These are phyloP conservation scores for Mycena vitilis DNA, from an alignment of 768 basidiomycete species.

Conservation along the genomic window DNA sequence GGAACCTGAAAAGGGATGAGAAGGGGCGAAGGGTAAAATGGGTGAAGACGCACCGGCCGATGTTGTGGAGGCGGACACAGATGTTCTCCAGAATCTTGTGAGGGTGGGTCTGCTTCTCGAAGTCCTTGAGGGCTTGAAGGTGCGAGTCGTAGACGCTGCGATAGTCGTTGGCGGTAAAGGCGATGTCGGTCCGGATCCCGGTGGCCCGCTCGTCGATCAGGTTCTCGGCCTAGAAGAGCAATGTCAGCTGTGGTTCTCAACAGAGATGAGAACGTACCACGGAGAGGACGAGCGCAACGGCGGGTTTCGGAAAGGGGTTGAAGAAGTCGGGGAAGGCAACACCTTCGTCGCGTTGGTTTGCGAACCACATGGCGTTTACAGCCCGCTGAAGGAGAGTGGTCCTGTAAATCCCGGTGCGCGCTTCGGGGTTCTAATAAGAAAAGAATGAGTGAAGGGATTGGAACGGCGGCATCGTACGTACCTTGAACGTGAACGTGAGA, in stretches of 20 bases:
- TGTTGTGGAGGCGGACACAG: conserved; percentile 4
- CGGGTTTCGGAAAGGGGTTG: conserved; percentile 32
- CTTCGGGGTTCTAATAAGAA: not conserved
- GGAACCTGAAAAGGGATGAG: conserved; percentile 4
- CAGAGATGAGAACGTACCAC: conserved; percentile 31
- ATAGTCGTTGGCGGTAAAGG: conserved; percentile 12
- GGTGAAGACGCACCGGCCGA: conserved; percentile 12
- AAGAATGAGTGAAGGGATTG: not conserved
- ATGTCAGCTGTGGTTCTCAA: no score
- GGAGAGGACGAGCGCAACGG: conserved; percentile 4
- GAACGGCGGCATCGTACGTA: not conserved
- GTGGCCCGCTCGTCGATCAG: not conserved
- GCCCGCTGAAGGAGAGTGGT: conserved; percentile 29
- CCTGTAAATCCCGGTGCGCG: conserved; percentile 20
- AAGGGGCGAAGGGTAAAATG: not conserved
- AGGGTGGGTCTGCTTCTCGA: not conserved
- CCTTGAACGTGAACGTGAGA: conserved; percentile 32
- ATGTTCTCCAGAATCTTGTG: conserved; percentile 16
- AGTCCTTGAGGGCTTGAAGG: not conserved
- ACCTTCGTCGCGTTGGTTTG: conserved; percentile 36
- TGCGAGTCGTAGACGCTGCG: conserved; percentile 16
- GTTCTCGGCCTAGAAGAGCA: conserved; percentile 1
- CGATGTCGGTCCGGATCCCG: conserved; percentile 6
- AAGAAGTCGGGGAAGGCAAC: conserved; percentile 29
- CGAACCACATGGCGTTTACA: conserved; percentile 35